phyloP scores from a whole-genome alignment of 208 protist species.

The Leishmania turanica region DNA sequence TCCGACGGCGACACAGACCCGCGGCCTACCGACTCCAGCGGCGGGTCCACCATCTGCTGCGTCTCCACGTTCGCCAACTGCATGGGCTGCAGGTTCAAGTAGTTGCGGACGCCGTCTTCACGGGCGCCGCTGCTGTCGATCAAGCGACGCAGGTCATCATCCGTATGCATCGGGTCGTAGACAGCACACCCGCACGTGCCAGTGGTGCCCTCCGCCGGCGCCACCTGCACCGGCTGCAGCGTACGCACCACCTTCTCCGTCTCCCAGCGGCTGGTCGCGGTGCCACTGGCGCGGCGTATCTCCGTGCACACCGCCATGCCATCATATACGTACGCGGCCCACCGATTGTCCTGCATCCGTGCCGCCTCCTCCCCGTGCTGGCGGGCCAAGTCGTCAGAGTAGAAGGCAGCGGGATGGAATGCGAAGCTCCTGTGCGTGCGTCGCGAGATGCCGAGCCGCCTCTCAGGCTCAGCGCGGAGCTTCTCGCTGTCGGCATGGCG shows the following conservation, averaged over 20 bases:
- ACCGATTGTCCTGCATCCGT: constrained; percentile 18
- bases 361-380: constrained; percentile 21
- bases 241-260: constrained; percentile 47
- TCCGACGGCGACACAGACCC: constrained; percentile 11
- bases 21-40: constrained; percentile 25
- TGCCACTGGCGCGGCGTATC: constrained; percentile 15
- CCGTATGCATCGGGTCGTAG: constrained; percentile 27
- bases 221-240: constrained; percentile 53
- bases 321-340: constrained; percentile 44
- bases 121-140: constrained; percentile 30
- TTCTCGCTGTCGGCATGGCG: constrained; percentile 28
- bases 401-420: constrained; percentile 31
- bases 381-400: constrained; percentile 20
- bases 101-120: constrained; percentile 53
- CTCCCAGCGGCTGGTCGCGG: constrained; percentile 10
- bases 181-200: constrained; percentile 48
- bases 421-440: constrained; percentile 27
- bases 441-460: constrained; percentile 22
- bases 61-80: constrained; percentile 58
- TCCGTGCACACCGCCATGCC: constrained; percentile 15
- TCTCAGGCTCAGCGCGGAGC: not conserved
- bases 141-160: constrained; percentile 29
- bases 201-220: not conserved
- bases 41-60: constrained; percentile 36
- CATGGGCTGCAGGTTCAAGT: constrained; percentile 77